phyloP scores from a whole-genome alignment of 2,329 filamentous ascomycete genomes.

The Hypoxylon sp. region DNA sequence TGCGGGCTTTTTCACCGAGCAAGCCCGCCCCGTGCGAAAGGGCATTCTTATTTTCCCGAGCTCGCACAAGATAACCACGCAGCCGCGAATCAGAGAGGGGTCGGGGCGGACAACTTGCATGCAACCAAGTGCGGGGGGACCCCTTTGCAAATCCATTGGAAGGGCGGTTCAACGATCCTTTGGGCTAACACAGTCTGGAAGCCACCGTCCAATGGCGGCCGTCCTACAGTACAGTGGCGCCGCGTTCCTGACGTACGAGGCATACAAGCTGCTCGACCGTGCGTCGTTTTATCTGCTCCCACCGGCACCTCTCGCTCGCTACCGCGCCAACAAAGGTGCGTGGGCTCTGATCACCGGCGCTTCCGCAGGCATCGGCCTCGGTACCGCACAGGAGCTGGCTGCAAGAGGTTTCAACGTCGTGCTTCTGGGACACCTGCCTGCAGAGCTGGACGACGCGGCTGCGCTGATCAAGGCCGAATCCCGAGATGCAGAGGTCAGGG shows the following conservation, averaged over 20 bases:
- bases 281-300: slow-evolving; percentile 41
- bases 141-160: slow-evolving; percentile 19
- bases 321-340: slow-evolving; percentile 32
- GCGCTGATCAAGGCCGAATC: slow-evolving; percentile 42
- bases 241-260: slow-evolving; percentile 41
- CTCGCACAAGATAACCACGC: slow-evolving; percentile 39
- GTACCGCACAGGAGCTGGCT: slow-evolving; percentile 51
- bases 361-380: slow-evolving; percentile 53
- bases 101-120: slow-evolving; percentile 28
- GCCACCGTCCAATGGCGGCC: slow-evolving; percentile 32
- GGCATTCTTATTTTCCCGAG: slow-evolving; percentile 43
- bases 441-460: slow-evolving; percentile 49
- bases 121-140: slow-evolving; percentile 42
- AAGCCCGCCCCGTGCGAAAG: slow-evolving; percentile 19
- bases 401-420: slow-evolving; percentile 53
- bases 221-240: slow-evolving; percentile 27
- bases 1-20: slow-evolving; percentile 39
- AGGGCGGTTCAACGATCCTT: slow-evolving; percentile 33
- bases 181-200: slow-evolving; percentile 7
- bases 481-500: slow-evolving; percentile 47
- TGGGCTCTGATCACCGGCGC: slow-evolving; percentile 53
- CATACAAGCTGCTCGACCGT: slow-evolving; percentile 28
- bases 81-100: slow-evolving; percentile 40
- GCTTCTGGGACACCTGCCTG: slow-evolving; percentile 50
- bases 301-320: slow-evolving; percentile 39